A percentile compares a stretch with the other conserved stretches of the same genome.
Evolutionary conservation across 257 asterid genomes (phyloP).

Genomic region (Penstemon barbatus): DNA sequence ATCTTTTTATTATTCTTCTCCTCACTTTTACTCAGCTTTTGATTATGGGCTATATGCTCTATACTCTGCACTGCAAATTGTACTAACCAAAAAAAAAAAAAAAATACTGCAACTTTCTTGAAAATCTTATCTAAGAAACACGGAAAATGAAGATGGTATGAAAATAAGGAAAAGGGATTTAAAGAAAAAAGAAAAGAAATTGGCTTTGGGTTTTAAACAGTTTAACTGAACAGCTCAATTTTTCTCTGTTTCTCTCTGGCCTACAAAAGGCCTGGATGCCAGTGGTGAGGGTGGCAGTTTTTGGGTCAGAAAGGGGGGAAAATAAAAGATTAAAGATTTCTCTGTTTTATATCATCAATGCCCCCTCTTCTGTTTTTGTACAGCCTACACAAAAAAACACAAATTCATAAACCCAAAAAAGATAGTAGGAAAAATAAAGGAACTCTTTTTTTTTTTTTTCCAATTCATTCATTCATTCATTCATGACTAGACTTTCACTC

Average conservation of each 20-base stretch:
- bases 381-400: conserved; percentile 38
- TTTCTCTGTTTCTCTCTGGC: conserved; percentile 25
- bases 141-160: neutral
- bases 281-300: conserved; percentile 69
- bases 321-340: conserved; percentile 47
- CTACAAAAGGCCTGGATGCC: conserved; percentile 47
- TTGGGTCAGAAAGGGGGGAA: conserved; percentile 63
- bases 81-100: conserved; percentile 29
- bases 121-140: conserved; percentile 15
- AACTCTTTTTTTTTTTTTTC: conserved; percentile 13
- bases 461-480: neutral
- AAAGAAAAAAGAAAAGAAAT: conserved; percentile 20
- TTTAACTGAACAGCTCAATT: neutral
- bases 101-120: conserved; percentile 21
- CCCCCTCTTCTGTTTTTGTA: conserved; percentile 42
- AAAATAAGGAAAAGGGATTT: neutral
- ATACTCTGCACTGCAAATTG: conserved; percentile 24
- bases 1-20: conserved; percentile 26
- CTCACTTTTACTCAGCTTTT: conserved; percentile 41
- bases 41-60: conserved; percentile 30
- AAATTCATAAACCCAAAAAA: conserved; percentile 33
- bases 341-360: conserved; percentile 49
- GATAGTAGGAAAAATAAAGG: neutral
- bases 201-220: neutral
- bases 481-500: conserved; percentile 5